Conservation (phyloP, 305 asterid species). For the Fraxinus paxiana region DNA sequence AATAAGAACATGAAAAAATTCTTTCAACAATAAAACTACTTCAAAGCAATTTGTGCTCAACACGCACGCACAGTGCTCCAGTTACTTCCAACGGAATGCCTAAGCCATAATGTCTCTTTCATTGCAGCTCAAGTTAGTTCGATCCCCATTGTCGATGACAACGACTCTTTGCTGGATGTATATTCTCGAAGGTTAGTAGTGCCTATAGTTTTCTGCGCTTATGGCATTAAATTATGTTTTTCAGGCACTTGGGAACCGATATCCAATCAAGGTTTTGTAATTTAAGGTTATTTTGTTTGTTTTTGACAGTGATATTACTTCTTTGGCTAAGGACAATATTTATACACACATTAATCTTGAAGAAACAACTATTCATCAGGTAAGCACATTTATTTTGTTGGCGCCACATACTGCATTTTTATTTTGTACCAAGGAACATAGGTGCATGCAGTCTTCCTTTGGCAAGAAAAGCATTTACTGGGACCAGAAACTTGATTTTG, state of each 20-base stretch:
- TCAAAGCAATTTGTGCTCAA: slow-evolving; percentile 1
- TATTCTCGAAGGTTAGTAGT: slow-evolving; percentile 75
- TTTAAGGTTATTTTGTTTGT: neutral
- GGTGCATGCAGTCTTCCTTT: neutral
- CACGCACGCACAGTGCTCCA: neutral
- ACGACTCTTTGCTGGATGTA: slow-evolving; percentile 78
- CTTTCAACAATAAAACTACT: slow-evolving; percentile 7
- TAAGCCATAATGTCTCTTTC: slow-evolving; percentile 8
- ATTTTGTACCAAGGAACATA: neutral
- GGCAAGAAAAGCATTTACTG: neutral
- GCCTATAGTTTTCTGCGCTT: neutral
- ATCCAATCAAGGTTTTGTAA: neutral
- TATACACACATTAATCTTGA: slow-evolving; percentile 76
- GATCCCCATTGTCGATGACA: slow-evolving; percentile 84
- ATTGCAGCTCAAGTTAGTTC: slow-evolving; percentile 89
- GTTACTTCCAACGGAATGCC: neutral
- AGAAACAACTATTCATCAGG: slow-evolving; percentile 80
- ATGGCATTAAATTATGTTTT: slow-evolving; percentile 5
- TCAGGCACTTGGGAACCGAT: slow-evolving; percentile 10
- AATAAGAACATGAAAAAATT: slow-evolving; percentile 3
- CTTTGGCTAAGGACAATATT: slow-evolving; percentile 82
- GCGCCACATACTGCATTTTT: neutral
- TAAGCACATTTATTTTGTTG: slow-evolving; percentile 18
- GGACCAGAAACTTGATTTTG: neutral
- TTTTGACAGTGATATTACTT: slow-evolving; percentile 77